Evolutionary conservation across 345 rosid species (phyloP), one percentile per base, ranked within the genome.

Genomic region (Eucalyptus caleyi): DNA sequence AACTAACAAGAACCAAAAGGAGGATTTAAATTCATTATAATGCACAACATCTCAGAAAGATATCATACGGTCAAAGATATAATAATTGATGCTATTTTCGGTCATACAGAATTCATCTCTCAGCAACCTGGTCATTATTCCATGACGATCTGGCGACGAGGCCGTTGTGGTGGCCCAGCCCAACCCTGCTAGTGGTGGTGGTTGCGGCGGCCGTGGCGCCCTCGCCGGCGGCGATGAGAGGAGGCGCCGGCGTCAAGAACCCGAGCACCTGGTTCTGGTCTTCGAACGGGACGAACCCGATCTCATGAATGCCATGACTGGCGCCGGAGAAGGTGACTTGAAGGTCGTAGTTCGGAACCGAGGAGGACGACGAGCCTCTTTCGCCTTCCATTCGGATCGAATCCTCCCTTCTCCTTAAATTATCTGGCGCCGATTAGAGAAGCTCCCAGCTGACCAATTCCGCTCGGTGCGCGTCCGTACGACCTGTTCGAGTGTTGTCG

Each of bases 241-340:
- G 87, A 93, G 96, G 89, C 32, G 94, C 82, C 13, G 97, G 95
- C 44, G 96, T 91, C 93, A 95, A 93, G 92, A 97, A 97, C 80
- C 95, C 95, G 65, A 96, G 90, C 32, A 95, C 95, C 56, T 94
- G 97, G 77, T 95, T 94, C 90, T 96, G 85, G 30, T 77, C 99
- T 91, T 97, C 97, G 87, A 94, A 96, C 45, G 95, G 98, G 34
- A 94, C 93, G 88, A 97, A 97, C 32, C 96, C 95, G 96, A 97
- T 96, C 72, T 94, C 97, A 50, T 93, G 94, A 89, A 96, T 94
- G 87, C 95, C 88, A 83, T 93, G 94, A 72, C 60, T 91, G 42
- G 96, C 91, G 8, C 96, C 92, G 24, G 96, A 88, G 91, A 96
- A 95, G 11, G 95, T 93, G 87, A 94, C 95, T 42, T 95, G 97